These are phyloP conservation scores for Solanum neorickii DNA, from an alignment of 257 asterid genomes.

Conservation along the genomic window DNA sequence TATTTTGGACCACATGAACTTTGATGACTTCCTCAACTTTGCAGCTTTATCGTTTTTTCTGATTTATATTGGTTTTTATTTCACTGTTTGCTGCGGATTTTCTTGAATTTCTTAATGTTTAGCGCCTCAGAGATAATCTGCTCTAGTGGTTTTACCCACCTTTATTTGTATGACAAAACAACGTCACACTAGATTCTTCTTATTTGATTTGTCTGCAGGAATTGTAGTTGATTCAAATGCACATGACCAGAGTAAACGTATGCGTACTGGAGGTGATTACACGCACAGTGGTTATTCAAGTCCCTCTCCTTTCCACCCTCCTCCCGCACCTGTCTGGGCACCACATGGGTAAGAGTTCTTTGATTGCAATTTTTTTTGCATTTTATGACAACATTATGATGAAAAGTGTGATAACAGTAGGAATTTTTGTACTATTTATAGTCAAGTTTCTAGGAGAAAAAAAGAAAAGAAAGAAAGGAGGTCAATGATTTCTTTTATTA, in stretches of 20 bases:
- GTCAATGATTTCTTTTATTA: not conserved
- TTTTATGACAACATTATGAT: not conserved
- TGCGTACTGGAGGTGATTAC: conserved; percentile 95
- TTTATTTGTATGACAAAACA: not conserved
- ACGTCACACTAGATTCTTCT: not conserved
- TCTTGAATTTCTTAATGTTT: not conserved
- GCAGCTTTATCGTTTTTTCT: not conserved
- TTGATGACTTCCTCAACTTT: not conserved
- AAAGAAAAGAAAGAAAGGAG: not conserved
- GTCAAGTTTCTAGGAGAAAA: not conserved
- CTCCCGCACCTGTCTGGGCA: conserved; percentile 88
- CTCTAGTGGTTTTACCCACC: not conserved
- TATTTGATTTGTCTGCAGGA: conserved; percentile 24
- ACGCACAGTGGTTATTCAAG: conserved; percentile 69
- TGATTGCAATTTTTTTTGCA: not conserved
- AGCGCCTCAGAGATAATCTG: not conserved
- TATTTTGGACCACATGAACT: not conserved
- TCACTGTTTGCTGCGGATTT: not conserved
- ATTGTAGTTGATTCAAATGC: conserved; percentile 73
- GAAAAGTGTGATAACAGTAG: not conserved
- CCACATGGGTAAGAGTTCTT: conserved; percentile 60
- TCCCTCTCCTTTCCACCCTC: conserved; percentile 97
- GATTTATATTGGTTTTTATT: not conserved
- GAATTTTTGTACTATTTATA: not conserved
- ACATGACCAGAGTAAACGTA: conserved; percentile 90